phyloP scores from a whole-genome alignment of 1,139 yeast species.

The Kazachstania sp. region DNA sequence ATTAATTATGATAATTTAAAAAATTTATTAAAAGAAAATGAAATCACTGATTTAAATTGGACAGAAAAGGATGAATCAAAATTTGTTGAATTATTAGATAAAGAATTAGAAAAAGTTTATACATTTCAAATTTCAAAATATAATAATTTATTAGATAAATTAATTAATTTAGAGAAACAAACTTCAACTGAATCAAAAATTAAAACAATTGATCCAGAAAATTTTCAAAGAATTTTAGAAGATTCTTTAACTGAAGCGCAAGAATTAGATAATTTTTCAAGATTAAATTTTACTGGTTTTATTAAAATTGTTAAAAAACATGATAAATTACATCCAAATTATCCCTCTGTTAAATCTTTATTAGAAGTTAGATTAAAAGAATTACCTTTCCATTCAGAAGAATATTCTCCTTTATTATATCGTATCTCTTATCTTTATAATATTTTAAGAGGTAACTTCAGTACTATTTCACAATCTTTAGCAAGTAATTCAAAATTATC shows the following conservation, averaged over 20 bases:
- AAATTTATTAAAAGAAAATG: conserved; percentile 69
- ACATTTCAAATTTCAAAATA: conserved; percentile 70
- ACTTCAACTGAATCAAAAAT: conserved; percentile 29
- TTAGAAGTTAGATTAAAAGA: conserved; percentile 79
- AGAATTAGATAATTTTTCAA: conserved; percentile 80
- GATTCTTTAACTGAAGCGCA: conserved; percentile 66
- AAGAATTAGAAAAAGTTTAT: conserved; percentile 87
- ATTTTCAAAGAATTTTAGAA: conserved; percentile 61
- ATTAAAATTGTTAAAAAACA: conserved; percentile 92
- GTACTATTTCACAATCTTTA: conserved; percentile 24
- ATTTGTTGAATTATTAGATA: conserved; percentile 75
- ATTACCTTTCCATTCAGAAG: conserved; percentile 90
- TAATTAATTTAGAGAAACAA: conserved; percentile 53
- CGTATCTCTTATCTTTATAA: conserved; percentile 76
- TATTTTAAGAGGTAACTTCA: conserved; percentile 45
- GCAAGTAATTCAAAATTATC: conserved; percentile 28
- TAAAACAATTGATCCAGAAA: conserved; percentile 22
- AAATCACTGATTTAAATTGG: conserved; percentile 39
- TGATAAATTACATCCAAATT: conserved; percentile 78
- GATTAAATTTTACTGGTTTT: conserved; percentile 91
- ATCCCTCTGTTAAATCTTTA: conserved; percentile 73
- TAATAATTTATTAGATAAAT: conserved; percentile 55
- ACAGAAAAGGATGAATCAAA: conserved; percentile 71
- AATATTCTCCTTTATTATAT: conserved; percentile 83
- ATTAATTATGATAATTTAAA: conserved; percentile 72